phyloP scores from a whole-genome alignment of 108 stramenopile genomes.

The Thalassiosira profunda region DNA sequence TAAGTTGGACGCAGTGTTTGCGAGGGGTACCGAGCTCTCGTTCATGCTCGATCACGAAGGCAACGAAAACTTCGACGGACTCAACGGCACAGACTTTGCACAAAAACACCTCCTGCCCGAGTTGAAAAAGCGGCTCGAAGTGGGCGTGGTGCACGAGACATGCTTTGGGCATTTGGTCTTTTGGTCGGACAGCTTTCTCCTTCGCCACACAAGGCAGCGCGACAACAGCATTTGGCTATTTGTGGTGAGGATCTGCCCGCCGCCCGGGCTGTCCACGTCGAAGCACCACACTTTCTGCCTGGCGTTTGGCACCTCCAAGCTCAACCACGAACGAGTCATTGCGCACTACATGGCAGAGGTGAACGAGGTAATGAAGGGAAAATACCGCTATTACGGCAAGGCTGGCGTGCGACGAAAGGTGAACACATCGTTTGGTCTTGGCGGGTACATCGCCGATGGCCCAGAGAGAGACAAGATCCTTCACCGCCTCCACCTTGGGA shows the following conservation, averaged over 20 bases:
- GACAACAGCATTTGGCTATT: neutral
- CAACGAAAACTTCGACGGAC: neutral
- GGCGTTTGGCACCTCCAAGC: too few relatives aligned
- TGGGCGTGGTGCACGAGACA: neutral
- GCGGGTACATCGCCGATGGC: too few relatives aligned
- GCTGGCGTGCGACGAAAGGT: too few relatives aligned
- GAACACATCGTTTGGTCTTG: too few relatives aligned
- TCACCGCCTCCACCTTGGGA: too few relatives aligned
- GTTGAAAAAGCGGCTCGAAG: neutral
- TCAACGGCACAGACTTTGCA: neutral
- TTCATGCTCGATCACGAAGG: neutral
- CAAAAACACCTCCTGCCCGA: neutral
- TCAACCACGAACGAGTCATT: too few relatives aligned
- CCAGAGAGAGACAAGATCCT: too few relatives aligned
- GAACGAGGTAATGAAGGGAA: too few relatives aligned
- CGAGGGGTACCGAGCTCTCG: neutral
- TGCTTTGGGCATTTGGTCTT: neutral
- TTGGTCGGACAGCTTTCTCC: neutral
- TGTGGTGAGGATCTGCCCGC: neutral
- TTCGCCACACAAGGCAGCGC: neutral
- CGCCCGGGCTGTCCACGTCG: neutral
- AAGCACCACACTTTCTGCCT: too few relatives aligned
- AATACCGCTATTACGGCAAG: too few relatives aligned
- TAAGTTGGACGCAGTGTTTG: neutral
- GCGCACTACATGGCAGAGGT: too few relatives aligned